A percentile compares a stretch with the other conserved stretches of the same genome.
Conservation (phyloP, 129 eudicot species). For the Artemisia argyi region DNA sequence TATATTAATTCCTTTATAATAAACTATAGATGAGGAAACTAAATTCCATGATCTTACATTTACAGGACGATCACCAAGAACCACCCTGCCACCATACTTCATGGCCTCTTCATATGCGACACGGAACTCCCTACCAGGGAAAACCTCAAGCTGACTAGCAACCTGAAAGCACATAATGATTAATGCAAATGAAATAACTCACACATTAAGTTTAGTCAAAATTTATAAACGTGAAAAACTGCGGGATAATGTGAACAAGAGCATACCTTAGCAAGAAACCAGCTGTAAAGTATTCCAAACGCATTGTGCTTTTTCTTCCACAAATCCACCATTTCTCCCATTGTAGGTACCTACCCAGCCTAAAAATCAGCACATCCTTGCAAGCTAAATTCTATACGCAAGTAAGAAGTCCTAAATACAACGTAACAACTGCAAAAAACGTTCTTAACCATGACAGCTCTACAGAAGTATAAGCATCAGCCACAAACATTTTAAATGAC, state of each 20-base stretch:
- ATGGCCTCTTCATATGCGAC: conserved; percentile 92
- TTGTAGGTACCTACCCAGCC: conserved; percentile 72
- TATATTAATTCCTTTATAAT: background rate
- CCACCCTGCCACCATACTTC: conserved; percentile 88
- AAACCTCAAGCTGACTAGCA: conserved; percentile 91
- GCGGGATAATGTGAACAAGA: conserved; percentile 3
- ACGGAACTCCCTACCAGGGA: conserved; percentile 97
- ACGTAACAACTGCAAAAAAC: background rate
- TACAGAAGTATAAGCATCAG: background rate
- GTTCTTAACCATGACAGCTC: background rate
- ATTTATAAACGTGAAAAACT: conserved; percentile 11
- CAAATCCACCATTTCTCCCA: conserved; percentile 84
- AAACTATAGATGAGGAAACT: background rate
- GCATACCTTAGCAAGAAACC: conserved; percentile 95
- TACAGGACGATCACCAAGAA: conserved; percentile 99
- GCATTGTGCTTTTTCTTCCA: conserved; percentile 87
- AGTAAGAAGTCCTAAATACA: background rate
- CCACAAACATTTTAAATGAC: background rate
- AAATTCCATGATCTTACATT: conserved; percentile 50
- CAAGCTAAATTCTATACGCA: background rate
- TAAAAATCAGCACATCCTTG: conserved; percentile 21
- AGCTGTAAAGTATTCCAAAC: conserved; percentile 92
- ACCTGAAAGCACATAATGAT: conserved; percentile 56
- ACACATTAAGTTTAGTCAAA: background rate
- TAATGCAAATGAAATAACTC: conserved; percentile 8